Percentiles rank a stretch among this genome's conserved stretches.
phyloP scores from a whole-genome alignment of 331 rosid genomes.

The Phaseolus coccineus region DNA sequence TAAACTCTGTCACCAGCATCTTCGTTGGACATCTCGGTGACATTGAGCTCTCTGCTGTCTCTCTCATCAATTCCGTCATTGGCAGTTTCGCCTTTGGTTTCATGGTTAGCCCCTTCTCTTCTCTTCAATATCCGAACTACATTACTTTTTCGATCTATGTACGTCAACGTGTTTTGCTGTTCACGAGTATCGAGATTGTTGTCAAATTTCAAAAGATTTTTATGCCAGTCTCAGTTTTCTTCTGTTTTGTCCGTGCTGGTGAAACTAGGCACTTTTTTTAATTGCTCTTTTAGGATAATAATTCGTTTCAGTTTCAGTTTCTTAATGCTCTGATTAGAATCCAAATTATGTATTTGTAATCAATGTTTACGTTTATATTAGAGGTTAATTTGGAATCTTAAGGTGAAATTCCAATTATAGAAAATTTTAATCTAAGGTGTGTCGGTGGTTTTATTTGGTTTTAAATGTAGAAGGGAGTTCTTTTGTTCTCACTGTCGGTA shows the following conservation, averaged over 20 bases:
- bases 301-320: too few species aligned
- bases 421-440: neutral
- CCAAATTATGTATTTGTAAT: too few species aligned
- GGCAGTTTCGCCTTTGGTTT: slow-evolving; percentile 77
- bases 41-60: slow-evolving; percentile 72
- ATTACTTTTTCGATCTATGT: neutral
- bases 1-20: slow-evolving; percentile 65
- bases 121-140: neutral
- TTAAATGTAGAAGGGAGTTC: neutral
- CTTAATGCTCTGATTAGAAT: too few species aligned
- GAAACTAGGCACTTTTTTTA: neutral
- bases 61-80: slow-evolving; percentile 69
- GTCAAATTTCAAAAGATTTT: too few species aligned
- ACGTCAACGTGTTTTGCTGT: neutral
- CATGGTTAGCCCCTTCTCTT: slow-evolving; percentile 53
- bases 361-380: too few species aligned
- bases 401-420: neutral
- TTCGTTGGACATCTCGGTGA: slow-evolving; percentile 81
- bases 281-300: neutral
- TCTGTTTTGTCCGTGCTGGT: neutral
- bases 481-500: neutral
- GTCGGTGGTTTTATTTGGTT: neutral
- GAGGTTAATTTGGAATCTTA: too few species aligned
- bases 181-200: too few species aligned
- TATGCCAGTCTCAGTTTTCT: neutral